These are phyloP conservation scores for Aspergillus sclerotiicarbonarius DNA, from an alignment of 495 filamentous ascomycete genomes.

Conservation along the genomic window DNA sequence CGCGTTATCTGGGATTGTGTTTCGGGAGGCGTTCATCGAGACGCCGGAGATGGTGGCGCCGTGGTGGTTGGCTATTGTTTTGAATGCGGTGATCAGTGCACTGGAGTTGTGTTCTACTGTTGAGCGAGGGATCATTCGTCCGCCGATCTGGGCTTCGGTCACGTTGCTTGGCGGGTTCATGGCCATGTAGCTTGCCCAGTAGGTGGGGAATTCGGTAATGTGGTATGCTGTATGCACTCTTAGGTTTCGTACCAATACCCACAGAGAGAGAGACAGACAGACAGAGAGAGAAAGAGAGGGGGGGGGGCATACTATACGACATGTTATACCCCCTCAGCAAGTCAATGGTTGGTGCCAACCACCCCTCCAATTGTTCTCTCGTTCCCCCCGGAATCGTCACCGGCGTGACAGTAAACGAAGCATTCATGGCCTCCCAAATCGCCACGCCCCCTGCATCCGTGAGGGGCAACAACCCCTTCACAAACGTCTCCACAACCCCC, in stretches of 20 bases:
- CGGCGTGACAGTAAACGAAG: conserved; percentile 39
- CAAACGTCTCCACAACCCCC: conserved; percentile 9
- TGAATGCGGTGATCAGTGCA: neutral
- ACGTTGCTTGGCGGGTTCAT: conserved; percentile 35
- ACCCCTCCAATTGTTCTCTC: conserved; percentile 9
- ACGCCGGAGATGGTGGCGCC: conserved; percentile 39
- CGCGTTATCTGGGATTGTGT: conserved; percentile 41
- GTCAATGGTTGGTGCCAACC: conserved; percentile 12
- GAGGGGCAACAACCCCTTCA: neutral
- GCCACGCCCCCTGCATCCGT: neutral
- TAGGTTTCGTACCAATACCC: conserved; percentile 13
- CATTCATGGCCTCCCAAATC: conserved; percentile 28
- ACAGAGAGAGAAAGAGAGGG: neutral
- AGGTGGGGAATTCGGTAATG: neutral
- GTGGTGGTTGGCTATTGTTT: conserved; percentile 27
- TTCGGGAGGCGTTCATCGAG: conserved; percentile 29
- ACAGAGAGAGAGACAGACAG: neutral
- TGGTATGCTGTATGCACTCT: conserved; percentile 4
- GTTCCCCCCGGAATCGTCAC: conserved; percentile 24
- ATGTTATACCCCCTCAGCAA: neutral
- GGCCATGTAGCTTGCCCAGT: conserved; percentile 33
- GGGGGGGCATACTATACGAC: neutral
- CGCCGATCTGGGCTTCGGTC: conserved; percentile 48
- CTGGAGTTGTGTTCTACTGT: conserved; percentile 33
- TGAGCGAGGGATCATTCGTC: conserved; percentile 51